Evolutionary conservation across 2,329 filamentous ascomycete genomes (phyloP).

Genomic region (Cercospora zeina): DNA sequence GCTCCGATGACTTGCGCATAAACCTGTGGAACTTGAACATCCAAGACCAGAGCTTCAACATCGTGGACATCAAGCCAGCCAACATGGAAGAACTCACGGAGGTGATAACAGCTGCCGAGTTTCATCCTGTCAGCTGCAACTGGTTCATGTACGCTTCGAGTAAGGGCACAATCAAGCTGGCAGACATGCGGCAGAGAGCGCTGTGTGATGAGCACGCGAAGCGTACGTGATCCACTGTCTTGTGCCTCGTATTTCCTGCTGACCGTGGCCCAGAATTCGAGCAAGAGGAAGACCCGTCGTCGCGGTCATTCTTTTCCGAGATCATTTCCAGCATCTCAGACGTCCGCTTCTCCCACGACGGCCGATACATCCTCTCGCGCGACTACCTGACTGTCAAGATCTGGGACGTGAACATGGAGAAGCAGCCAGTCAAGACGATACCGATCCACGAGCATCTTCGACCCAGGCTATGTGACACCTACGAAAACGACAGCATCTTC

Average conservation of each 20-base stretch:
- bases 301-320: slow-evolving; percentile 98
- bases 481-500: slow-evolving; percentile 99
- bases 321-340: slow-evolving; percentile 99
- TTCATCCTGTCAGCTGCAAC: slow-evolving; percentile 95
- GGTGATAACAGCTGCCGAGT: slow-evolving; percentile 97
- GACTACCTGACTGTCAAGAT: slow-evolving; percentile 99
- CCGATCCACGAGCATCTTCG: slow-evolving; percentile 97
- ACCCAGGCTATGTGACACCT: slow-evolving; percentile 92
- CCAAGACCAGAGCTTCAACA: slow-evolving; percentile 99
- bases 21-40: slow-evolving; percentile 99
- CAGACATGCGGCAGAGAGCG: slow-evolving; percentile 96
- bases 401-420: slow-evolving; percentile 99
- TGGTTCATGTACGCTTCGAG: slow-evolving; percentile 99
- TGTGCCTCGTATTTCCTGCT: slow-evolving; percentile 23
- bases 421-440: slow-evolving; percentile 95
- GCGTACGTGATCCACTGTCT: slow-evolving; percentile 57
- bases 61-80: slow-evolving; percentile 98
- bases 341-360: slow-evolving; percentile 94
- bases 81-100: slow-evolving; percentile 99
- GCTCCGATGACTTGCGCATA: slow-evolving; percentile 94
- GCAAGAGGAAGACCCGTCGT: slow-evolving; percentile 94
- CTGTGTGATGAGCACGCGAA: slow-evolving; percentile 95
- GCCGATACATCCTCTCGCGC: slow-evolving; percentile 92
- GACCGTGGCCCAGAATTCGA: slow-evolving; percentile 73
- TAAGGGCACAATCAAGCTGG: slow-evolving; percentile 97